Base-by-base conservation (phyloP, 2,329 filamentous ascomycete genomes). In the Hymenoscyphus fraxineus region DNA sequence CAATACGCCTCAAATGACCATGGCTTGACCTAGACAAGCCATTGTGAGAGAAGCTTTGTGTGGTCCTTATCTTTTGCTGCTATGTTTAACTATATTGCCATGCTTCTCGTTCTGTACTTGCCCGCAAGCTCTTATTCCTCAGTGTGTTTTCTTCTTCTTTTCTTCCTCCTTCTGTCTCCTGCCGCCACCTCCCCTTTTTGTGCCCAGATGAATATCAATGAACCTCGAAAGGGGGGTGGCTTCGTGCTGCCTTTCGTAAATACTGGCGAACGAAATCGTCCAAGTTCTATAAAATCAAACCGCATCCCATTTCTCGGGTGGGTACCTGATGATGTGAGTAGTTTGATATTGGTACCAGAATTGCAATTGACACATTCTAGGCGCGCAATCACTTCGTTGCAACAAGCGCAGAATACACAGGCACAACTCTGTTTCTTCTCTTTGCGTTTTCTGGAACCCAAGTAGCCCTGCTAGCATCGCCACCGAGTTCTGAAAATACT, bases 361-460 rank as follows among this genome's bases (percentile, higher is more conserved):
- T 58, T 56, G 1, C 10, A 32, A 12, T 40, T 64, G 15, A 66
- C 22, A 56, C 10, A 58, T 58, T 19, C 16, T 19, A 71, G 68
- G 61, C 60, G 63, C 65, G 66, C 59, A 68, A 68, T 55, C 70
- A 69, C 55, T 68, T 71, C 27, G 67, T 71, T 15, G 70, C 68
- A 13, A 66, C 65, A 16, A 65, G 61, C 59, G 70, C 66, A 10
- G 70, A 71, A 63, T 71, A 64, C 44, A 63, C 66, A 7, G 70
- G 71, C 10, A 73, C 69, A 15, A 67, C 64, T 10, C 63, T 76
- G 58, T 73, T 72, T 57, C 67, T 73, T 62, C 61, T 72, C 64
- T 69, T 75, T 69, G 47, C 73, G 59, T 66, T 74, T 51, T 66
- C 72, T 58, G 64, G 71, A 44, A 66, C 73, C 7, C 66, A 69